Evolutionary conservation across 1,139 yeast species (phyloP).

Genomic region (Lodderomyces margitis): DNA sequence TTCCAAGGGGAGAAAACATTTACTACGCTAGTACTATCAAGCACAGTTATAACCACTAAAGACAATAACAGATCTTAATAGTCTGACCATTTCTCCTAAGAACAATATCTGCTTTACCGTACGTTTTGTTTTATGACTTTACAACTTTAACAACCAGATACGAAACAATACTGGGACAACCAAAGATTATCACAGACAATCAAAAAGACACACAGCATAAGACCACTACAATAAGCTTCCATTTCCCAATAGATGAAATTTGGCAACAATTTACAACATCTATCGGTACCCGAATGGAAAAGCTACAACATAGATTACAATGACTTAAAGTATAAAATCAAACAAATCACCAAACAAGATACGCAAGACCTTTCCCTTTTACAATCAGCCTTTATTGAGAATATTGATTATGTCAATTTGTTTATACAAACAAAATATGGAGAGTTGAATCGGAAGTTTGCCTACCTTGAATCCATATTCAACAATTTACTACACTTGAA

Average conservation of each 20-base stretch:
- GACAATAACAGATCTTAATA: too few relatives aligned
- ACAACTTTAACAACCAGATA: not conserved
- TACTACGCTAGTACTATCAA: too few relatives aligned
- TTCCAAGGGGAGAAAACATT: too few relatives aligned
- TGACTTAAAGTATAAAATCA: slow-evolving; percentile 63
- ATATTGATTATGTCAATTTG: slow-evolving; percentile 53
- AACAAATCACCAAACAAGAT: slow-evolving; percentile 21
- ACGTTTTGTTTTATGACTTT: not conserved
- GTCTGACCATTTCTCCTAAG: too few relatives aligned
- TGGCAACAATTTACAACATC: slow-evolving; percentile 68
- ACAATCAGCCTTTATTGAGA: slow-evolving; percentile 37
- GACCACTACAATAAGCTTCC: too few relatives aligned
- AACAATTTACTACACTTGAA: slow-evolving; percentile 6
- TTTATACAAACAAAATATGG: slow-evolving; percentile 68
- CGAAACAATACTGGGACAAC: not conserved
- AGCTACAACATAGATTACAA: slow-evolving; percentile 81
- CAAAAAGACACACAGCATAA: too few relatives aligned
- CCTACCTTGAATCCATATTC: slow-evolving; percentile 21
- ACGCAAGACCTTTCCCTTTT: slow-evolving; percentile 21
- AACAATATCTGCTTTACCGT: too few relatives aligned
- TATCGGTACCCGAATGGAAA: slow-evolving; percentile 88
- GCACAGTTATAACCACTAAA: too few relatives aligned
- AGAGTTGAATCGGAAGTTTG: slow-evolving; percentile 44
- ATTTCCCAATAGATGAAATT: slow-evolving; percentile 61
- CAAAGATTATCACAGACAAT: too few relatives aligned